Evolutionary conservation across 805 yeast genomes (phyloP), one percentile per base, ranked within the genome.

Genomic region (Starmerella etchellsii): DNA sequence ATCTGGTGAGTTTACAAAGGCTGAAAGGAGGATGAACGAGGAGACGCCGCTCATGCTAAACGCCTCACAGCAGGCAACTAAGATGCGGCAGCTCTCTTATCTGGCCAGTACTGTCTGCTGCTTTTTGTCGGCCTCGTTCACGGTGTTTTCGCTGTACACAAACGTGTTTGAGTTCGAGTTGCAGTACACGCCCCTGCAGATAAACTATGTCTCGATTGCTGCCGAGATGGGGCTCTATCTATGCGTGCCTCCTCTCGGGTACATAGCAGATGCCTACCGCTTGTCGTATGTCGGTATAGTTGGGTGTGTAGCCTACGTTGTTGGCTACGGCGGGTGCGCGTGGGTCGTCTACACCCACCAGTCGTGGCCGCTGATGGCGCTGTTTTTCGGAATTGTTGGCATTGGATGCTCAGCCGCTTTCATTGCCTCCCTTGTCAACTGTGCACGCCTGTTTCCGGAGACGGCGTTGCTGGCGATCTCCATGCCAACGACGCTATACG

Each of bases 401-500:
- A 49, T 58, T 3, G 65, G 60, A 22, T 61, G 67, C 9, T 57
- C 67, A 1, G 56, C 65, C 15, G 49, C 61, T 33, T 65, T 59
- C 41, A 52, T 64, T 24, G 47, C 58, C 9, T 54, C 60, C 3
- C 39, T 59, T n/a, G 55, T 56, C n/a, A 80, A 93, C 1, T 83
- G 95, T 62, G 93, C 95, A 2, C 76, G 81, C 52, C 71, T 85
- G n/a, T 81, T 75, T 54, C 93, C 94, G 0, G 65, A 73, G 30
- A 67, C 69, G 36, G 81, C 83, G 44, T 79, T 94, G 2, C 60
- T 88, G 41, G 81, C 94, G 25, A 83, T 88, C 33, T 79, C 93
- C 39, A 69, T 81, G 34, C 98, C 98, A 0, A 87, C 88, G 2
- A 73, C 94, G 0, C 79, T 79, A 47, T 87, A 80, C 58, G 98